Evolutionary conservation across 345 rosid genomes (phyloP).

Genomic region (Pugionium cornutum): DNA sequence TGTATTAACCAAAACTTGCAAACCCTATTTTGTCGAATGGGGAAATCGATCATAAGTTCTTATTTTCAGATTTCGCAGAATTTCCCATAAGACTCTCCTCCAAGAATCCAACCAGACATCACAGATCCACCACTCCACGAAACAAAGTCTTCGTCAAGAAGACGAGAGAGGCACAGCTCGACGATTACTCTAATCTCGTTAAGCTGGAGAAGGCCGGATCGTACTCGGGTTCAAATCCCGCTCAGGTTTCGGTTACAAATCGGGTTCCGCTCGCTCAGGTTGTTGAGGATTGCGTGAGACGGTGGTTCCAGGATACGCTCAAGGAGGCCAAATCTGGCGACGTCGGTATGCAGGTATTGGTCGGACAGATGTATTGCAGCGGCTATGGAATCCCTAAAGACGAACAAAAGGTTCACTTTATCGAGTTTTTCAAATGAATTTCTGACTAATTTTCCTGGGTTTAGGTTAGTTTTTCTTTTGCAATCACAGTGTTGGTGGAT

Average conservation of each 20-base stretch:
- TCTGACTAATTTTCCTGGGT: neutral
- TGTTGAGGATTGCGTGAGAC: conserved; percentile 64
- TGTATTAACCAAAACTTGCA: conserved; percentile 12
- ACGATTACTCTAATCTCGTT: conserved; percentile 38
- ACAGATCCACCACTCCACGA: conserved; percentile 38
- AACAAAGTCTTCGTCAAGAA: conserved; percentile 38
- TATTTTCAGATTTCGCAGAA: conserved; percentile 45
- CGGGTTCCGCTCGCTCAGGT: conserved; percentile 64
- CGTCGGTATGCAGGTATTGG: conserved; percentile 69
- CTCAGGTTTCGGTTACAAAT: conserved; percentile 38
- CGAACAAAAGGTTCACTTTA: conserved; percentile 55
- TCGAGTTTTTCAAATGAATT: neutral
- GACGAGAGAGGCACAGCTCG: conserved; percentile 33
- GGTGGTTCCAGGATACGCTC: conserved; percentile 82
- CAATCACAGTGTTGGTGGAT: neutral
- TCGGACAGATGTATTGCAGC: conserved; percentile 79
- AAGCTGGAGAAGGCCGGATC: conserved; percentile 51
- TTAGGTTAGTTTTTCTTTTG: neutral
- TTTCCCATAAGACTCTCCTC: conserved; percentile 52
- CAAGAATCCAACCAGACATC: conserved; percentile 40
- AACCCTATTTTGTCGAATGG: conserved; percentile 46
- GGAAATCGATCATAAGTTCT: conserved; percentile 48
- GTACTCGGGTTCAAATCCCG: conserved; percentile 43
- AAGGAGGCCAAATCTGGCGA: conserved; percentile 78
- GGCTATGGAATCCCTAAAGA: conserved; percentile 82